These are phyloP conservation scores for Porcisia hertigi DNA, from an alignment of 208 protist genomes.

Conservation along the genomic window DNA sequence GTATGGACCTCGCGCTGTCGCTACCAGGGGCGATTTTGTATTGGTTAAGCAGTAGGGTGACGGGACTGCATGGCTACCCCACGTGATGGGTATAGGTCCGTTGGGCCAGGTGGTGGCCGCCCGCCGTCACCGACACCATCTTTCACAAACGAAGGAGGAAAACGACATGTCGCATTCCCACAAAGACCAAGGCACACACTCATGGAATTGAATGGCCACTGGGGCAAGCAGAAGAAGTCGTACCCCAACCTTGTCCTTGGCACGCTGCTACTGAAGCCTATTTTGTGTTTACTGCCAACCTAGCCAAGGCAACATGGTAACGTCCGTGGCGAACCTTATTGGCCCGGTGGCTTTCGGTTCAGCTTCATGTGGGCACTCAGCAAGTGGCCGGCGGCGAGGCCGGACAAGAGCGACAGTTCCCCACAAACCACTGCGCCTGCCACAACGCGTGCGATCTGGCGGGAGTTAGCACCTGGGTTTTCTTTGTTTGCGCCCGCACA, in stretches of 20 bases:
- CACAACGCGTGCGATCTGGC: slow-evolving; percentile 92
- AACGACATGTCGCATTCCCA: background rate
- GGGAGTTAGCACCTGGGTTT: slow-evolving; percentile 89
- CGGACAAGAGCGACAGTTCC: slow-evolving; percentile 97
- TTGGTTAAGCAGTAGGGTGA: background rate
- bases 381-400: slow-evolving; percentile 89
- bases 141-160: background rate
- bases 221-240: background rate
- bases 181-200: background rate
- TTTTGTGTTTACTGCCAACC: background rate
- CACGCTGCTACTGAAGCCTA: background rate
- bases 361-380: slow-evolving; percentile 93
- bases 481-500: slow-evolving; percentile 84
- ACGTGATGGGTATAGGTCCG: background rate
- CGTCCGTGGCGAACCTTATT: background rate
- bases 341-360: slow-evolving; percentile 78
- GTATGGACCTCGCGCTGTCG: background rate
- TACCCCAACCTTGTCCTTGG: background rate
- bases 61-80: background rate
- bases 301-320: background rate
- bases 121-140: background rate
- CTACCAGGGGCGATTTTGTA: background rate
- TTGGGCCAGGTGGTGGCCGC: background rate
- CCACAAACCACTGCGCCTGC: slow-evolving; percentile 95
- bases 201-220: background rate